These are phyloP conservation scores for Saprolegnia parasitica DNA, from an alignment of 352 stramenopile genomes.

Conservation along the genomic window DNA sequence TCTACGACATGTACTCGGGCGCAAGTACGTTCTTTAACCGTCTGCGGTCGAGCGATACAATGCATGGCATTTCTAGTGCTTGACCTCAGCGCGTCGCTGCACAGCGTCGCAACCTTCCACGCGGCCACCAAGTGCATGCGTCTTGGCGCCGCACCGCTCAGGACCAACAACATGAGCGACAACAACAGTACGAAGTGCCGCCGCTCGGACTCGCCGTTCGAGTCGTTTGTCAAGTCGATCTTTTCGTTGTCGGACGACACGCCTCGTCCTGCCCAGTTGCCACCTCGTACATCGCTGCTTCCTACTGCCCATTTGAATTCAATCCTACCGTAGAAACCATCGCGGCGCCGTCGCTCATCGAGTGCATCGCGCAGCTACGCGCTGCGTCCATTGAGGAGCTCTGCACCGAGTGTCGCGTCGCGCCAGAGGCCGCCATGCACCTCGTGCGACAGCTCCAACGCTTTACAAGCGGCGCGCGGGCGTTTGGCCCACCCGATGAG, in stretches of 20 bases:
- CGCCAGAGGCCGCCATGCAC: not conserved
- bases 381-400: not conserved
- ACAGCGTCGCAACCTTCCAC: not conserved
- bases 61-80: not conserved
- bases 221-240: conserved; percentile 15
- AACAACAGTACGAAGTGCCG: not conserved
- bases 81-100: not conserved
- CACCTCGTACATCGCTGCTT: not conserved
- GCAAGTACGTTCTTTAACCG: not conserved
- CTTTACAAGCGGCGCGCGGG: not conserved
- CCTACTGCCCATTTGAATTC: not conserved
- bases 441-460: not conserved
- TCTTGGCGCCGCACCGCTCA: not conserved
- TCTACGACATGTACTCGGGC: conserved; percentile 13
- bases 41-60: not conserved
- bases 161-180: not conserved
- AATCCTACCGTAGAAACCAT: not conserved
- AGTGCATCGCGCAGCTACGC: not conserved
- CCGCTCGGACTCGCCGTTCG: not conserved
- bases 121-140: not conserved
- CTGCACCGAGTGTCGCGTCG: not conserved
- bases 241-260: not conserved
- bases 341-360: not conserved
- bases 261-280: not conserved
- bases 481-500: not conserved